Conservation (phyloP, 164 flowering plant genomes). For the Aristolochia fimbriata region DNA sequence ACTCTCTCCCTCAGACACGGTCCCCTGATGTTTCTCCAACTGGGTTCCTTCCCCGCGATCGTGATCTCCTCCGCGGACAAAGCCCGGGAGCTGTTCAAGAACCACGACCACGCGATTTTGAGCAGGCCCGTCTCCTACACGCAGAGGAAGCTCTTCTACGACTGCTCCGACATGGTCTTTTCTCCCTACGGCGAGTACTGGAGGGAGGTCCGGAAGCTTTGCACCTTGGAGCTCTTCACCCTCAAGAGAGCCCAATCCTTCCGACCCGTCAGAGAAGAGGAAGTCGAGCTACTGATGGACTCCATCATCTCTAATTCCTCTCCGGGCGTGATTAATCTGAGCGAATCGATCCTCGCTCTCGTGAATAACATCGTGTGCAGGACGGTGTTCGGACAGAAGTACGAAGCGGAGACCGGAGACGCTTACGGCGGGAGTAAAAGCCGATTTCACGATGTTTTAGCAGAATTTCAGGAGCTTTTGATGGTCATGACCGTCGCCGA, state of each 20-base stretch:
- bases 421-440: not conserved
- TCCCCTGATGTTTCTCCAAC: constrained; percentile 21
- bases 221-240: constrained; percentile 19
- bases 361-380: constrained; percentile 9
- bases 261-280: constrained; percentile 24
- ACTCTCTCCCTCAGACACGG: constrained; percentile 17
- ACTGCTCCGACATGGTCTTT: constrained; percentile 12
- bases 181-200: constrained; percentile 24
- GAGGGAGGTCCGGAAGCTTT: constrained; percentile 28
- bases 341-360: constrained; percentile 8
- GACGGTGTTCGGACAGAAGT: constrained; percentile 12
- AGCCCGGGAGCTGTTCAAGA: constrained; percentile 16
- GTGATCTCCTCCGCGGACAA: constrained; percentile 21
- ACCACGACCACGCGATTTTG: constrained; percentile 20
- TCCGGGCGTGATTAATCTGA: constrained; percentile 5
- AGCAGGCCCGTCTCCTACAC: constrained; percentile 15
- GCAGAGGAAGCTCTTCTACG: constrained; percentile 15
- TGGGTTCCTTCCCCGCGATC: constrained; percentile 20
- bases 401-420: not conserved
- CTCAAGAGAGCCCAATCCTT: constrained; percentile 21
- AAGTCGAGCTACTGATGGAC: constrained; percentile 12
- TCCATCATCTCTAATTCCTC: constrained; percentile 9
- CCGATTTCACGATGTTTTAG: not conserved
- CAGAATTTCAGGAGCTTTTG: not conserved
- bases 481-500: not conserved